Evolutionary conservation across 495 filamentous ascomycete genomes (phyloP), one percentile per base, ranked within the genome.

Genomic region (Neurospora sublineolata): DNA sequence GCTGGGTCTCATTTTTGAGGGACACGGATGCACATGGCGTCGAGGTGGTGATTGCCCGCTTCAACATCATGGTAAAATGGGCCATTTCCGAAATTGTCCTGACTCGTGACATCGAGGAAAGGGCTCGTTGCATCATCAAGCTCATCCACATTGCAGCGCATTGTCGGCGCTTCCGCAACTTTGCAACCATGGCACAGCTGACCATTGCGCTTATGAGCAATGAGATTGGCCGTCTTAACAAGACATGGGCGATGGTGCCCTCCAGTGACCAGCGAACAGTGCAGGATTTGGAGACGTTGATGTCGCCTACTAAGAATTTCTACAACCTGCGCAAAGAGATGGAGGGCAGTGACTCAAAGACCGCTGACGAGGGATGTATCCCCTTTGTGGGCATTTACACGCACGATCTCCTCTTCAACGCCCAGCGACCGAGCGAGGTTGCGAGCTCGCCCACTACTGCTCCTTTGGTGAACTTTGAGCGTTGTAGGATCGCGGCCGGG

Each of bases 21-120:
- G 87, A 89, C n/a, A 88, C 90, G 18, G 89, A 96, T 72, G 91
- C 91, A 33, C 91, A 88, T 41, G 95, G 95, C 27, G 93, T 98
- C 69, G 95, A 97, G 75, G 86, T 99, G n/a, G 94, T 97, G 27
- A 93, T 97, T 75, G 93, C 94, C 23, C 91, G 96, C 41, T 97
- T 97, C 84, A 98, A 98, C 79, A 86, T 99, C 73, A 92, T 98
- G 86, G 94, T 97, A 68, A 97, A 97, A 84, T 99, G 96, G 96
- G 90, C 91, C 16, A 85, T 97, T 30, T 97, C 94, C 3, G 94
- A 98, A 79, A 88, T 94, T 75, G 88, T 98, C 37, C 83, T 99
- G 44, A 98, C 95, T 8, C 86, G 88, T 69, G 87, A 93, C 69
- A 83, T 94, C 23, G 87, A 93, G 69, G 96, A 99, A 79, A 88